phyloP scores from a whole-genome alignment of 495 filamentous ascomycete genomes.

The Friedmanniomyces simplex region DNA sequence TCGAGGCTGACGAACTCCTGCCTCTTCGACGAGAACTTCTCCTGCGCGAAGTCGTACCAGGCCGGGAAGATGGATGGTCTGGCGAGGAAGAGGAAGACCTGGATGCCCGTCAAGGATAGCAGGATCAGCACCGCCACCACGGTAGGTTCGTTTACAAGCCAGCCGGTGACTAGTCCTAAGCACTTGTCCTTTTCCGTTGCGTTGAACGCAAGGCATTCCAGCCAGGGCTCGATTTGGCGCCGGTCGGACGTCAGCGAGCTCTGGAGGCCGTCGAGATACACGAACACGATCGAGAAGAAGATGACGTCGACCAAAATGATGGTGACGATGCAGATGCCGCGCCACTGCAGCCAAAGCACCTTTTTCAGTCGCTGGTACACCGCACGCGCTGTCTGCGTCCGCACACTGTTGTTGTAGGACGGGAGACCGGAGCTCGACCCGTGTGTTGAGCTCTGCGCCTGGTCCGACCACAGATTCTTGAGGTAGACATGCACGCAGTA shows the following conservation, averaged over 20 bases:
- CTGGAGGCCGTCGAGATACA: conserved; percentile 66
- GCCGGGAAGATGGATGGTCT: conserved; percentile 73
- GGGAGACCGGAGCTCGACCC: conserved; percentile 64
- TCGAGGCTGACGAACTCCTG: conserved; percentile 85
- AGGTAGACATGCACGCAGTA: conserved; percentile 96
- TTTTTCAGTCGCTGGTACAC: conserved; percentile 76
- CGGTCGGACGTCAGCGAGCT: conserved; percentile 44
- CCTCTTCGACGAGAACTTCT: conserved; percentile 36
- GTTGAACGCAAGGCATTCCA: conserved; percentile 54
- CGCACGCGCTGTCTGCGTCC: conserved; percentile 74
- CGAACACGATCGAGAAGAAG: conserved; percentile 83
- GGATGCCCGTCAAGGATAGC: conserved; percentile 72
- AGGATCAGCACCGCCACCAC: conserved; percentile 73
- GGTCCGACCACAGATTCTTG: conserved; percentile 60
- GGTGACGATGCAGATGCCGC: conserved; percentile 74
- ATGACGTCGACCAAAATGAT: conserved; percentile 83
- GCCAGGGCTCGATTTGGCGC: conserved; percentile 50
- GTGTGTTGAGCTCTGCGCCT: conserved; percentile 35
- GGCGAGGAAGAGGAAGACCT: conserved; percentile 69
- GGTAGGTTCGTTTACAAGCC: conserved; percentile 63
- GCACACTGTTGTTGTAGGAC: conserved; percentile 68
- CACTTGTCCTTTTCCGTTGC: conserved; percentile 57
- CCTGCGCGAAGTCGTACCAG: conserved; percentile 60
- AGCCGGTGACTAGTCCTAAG: conserved; percentile 40
- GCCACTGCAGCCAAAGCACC: conserved; percentile 89